Percentiles rank a stretch among this genome's conserved stretches.
phyloP scores from a whole-genome alignment of 768 basidiomycete genomes.

The Xanthoconium stramineum region DNA sequence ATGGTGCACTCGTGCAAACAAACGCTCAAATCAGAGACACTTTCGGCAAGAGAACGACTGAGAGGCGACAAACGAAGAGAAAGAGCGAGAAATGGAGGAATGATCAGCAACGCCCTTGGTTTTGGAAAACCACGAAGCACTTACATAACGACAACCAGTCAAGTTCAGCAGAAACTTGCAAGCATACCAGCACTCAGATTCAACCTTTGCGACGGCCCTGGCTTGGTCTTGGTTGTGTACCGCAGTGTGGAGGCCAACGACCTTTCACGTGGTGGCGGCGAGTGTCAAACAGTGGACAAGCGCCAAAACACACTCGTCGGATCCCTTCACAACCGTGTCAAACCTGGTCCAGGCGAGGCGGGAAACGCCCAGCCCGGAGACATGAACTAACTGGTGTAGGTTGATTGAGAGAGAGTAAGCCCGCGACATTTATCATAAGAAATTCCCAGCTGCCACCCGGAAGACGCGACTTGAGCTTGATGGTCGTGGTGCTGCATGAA shows the following conservation, averaged over 20 bases:
- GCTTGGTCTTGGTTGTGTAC: constrained; percentile 23
- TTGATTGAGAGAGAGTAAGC: constrained; percentile 20
- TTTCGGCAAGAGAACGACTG: constrained; percentile 16
- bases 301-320: constrained; percentile 25
- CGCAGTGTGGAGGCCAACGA: constrained; percentile 20
- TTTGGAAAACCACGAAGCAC: constrained; percentile 24
- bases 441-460: constrained; percentile 20
- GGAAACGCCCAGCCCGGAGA: constrained; percentile 15
- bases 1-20: constrained; percentile 26
- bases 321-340: constrained; percentile 28
- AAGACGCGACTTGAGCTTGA: not conserved
- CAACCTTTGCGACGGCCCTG: constrained; percentile 20
- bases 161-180: constrained; percentile 25
- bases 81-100: constrained; percentile 15
- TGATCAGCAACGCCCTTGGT: constrained; percentile 24
- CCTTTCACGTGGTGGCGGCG: constrained; percentile 29
- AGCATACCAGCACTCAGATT: constrained; percentile 33
- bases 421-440: constrained; percentile 26
- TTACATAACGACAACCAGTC: constrained; percentile 34
- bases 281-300: constrained; percentile 25
- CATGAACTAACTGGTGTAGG: constrained; percentile 22
- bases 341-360: constrained; percentile 18
- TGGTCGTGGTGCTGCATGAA: constrained; percentile 3
- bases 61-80: constrained; percentile 17
- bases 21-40: constrained; percentile 32